A percentile compares a stretch with the other conserved stretches of the same genome.
phyloP scores from a whole-genome alignment of 2,329 filamentous ascomycete species.

The Sclerotiophoma versabilis region DNA sequence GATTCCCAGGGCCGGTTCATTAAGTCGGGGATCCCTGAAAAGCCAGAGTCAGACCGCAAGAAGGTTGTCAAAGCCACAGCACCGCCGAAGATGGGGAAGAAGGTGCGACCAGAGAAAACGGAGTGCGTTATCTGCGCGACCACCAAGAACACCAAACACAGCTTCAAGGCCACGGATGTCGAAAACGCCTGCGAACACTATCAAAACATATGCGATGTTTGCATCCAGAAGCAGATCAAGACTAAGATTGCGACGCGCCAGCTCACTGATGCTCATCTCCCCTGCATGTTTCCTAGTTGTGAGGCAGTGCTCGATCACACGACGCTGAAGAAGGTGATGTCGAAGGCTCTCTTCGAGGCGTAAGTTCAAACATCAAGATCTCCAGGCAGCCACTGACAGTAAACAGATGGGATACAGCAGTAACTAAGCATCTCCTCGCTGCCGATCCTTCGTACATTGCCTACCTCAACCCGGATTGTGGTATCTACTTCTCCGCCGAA shows the following conservation, averaged over 20 bases:
- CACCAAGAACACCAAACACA: conserved; percentile 10
- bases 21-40: neutral
- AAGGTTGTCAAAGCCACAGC: conserved; percentile 2
- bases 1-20: conserved; percentile 8
- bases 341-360: conserved; percentile 19
- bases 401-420: conserved; percentile 31
- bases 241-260: conserved; percentile 21
- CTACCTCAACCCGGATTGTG: conserved; percentile 31
- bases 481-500: conserved; percentile 33
- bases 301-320: conserved; percentile 14
- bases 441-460: conserved; percentile 19
- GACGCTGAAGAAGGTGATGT: conserved; percentile 17
- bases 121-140: conserved; percentile 31
- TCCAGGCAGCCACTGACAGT: neutral
- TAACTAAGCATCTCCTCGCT: conserved; percentile 24
- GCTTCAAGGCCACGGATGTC: conserved; percentile 18
- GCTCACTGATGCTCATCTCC: conserved; percentile 21
- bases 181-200: conserved; percentile 29
- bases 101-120: conserved; percentile 12
- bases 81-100: conserved; percentile 14
- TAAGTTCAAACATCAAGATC: conserved; percentile 13
- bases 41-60: conserved; percentile 8
- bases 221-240: conserved; percentile 30
- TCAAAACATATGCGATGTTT: conserved; percentile 25
- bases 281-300: conserved; percentile 27